Base-by-base conservation (phyloP, 495 filamentous ascomycete species). In the Parmelia sp. region DNA sequence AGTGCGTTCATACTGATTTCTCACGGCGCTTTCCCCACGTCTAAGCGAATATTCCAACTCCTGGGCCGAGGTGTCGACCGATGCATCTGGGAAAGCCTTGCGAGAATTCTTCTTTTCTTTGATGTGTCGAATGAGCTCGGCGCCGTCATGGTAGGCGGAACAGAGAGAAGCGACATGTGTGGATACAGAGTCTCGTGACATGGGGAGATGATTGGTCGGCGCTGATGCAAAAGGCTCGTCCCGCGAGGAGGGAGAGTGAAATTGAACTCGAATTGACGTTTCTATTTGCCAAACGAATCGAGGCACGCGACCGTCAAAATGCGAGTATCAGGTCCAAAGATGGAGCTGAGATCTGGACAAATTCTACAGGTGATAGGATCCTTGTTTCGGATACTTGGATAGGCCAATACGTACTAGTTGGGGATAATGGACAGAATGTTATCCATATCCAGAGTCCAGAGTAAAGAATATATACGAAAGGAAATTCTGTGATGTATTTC, bases 91-190 rank as follows among this genome's bases (percentile, higher is more conserved):
- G 33, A 33, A 55, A 2, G 51, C 21, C 29, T 33, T 55, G 29
- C 29, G 44, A 25, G 51, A 49, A 27, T 65, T 69, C 58, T 71
- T 73, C 63, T 75, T 78, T 27, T 71, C 72, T 63, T 73, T 76
- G 60, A 80, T 73, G 8, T 74, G 64, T 8, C 65, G 60, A 40
- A 76, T 69, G 29, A 80, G 67, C 5, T 75, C 66, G 23, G 71
- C 63, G 25, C 75, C 78, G 60, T 78, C 77, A 36, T 75, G 72
- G 67, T 80, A 81, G 44, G 78, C 74, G 49, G 75, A 77, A 35
- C 79, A 74, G 40, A 80, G 72, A 64, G 78, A 71, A 40, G 71
- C 73, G 9, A 82, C 74, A 49, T 74, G 76, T 10, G 69, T 73
- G 44, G 74, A 69, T 42, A 81, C 78, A 60, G 70, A 64, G 57